These are phyloP conservation scores for Staphylotrichum tortipilum DNA, from an alignment of 495 filamentous ascomycete species.

Conservation along the genomic window DNA sequence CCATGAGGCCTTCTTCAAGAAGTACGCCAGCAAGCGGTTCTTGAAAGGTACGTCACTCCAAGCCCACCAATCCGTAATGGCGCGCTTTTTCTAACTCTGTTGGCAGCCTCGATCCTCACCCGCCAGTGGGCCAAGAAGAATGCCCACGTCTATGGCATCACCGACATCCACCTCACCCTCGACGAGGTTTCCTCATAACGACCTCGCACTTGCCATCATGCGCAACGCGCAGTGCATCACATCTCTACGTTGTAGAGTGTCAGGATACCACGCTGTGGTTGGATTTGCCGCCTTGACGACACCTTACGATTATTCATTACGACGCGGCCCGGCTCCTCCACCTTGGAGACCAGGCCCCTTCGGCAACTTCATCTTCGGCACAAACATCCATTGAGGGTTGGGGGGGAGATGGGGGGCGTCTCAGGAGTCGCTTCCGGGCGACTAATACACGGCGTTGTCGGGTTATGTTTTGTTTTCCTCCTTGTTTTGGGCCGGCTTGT, in stretches of 20 bases:
- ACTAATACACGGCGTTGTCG: constrained; percentile 15
- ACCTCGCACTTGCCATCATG: not conserved
- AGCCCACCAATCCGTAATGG: constrained; percentile 7
- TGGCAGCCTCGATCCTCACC: constrained; percentile 76
- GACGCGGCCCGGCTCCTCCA: constrained; percentile 13
- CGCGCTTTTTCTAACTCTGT: constrained; percentile 16
- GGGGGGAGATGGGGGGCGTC: constrained; percentile 6
- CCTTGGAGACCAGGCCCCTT: constrained; percentile 9
- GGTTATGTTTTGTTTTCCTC: constrained; percentile 10
- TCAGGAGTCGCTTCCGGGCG: constrained; percentile 2
- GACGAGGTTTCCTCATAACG: constrained; percentile 33
- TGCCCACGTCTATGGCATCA: constrained; percentile 38
- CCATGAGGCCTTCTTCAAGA: constrained; percentile 98
- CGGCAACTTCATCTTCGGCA: constrained; percentile 13
- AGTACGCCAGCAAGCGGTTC: constrained; percentile 98
- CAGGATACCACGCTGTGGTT: constrained; percentile 26
- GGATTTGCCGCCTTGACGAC: constrained; percentile 22
- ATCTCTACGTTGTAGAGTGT: constrained; percentile 13
- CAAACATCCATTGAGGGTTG: constrained; percentile 8
- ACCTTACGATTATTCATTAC: constrained; percentile 16
- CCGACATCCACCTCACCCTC: constrained; percentile 30
- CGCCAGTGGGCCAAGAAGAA: constrained; percentile 87
- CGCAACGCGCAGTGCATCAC: constrained; percentile 2
- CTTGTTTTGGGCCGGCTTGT: too few species aligned
- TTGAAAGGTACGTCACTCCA: constrained; percentile 61